Evolutionary conservation across 2,329 filamentous ascomycete genomes (phyloP).

Genomic region (Salinomyces thailandicus): DNA sequence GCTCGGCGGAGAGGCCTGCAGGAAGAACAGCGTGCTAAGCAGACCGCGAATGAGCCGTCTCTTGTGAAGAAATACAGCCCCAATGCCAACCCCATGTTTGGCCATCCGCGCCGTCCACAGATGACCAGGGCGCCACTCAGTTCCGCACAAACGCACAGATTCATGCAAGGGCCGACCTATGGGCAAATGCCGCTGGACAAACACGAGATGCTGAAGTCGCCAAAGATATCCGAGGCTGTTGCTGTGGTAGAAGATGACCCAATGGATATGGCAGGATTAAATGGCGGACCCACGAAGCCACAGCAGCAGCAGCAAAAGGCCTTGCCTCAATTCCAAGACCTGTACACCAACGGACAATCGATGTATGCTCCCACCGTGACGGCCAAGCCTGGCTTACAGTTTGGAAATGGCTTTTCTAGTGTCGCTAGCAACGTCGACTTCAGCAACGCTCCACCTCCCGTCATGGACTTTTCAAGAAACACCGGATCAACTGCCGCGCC

Average conservation of each 20-base stretch:
- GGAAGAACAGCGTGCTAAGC: constrained; percentile 23
- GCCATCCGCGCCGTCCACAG: constrained; percentile 17
- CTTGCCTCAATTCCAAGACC: neutral
- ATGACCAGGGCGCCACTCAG: constrained; percentile 25
- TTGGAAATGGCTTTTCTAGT: constrained; percentile 3
- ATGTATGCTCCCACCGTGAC: neutral
- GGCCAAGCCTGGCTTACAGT: neutral
- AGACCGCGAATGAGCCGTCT: constrained; percentile 8
- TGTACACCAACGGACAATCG: neutral
- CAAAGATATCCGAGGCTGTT: constrained; percentile 13
- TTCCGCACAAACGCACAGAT: constrained; percentile 23
- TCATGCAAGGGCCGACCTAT: constrained; percentile 22
- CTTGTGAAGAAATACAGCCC: constrained; percentile 21
- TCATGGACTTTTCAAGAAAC: constrained; percentile 3
- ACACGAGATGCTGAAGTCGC: constrained; percentile 23
- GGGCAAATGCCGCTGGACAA: constrained; percentile 25
- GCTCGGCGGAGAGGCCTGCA: constrained; percentile 43
- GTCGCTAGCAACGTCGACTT: neutral
- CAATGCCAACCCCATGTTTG: constrained; percentile 26
- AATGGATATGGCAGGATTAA: constrained; percentile 6
- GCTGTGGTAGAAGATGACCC: constrained; percentile 9
- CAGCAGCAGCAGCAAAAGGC: neutral
- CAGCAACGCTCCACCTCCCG: neutral
- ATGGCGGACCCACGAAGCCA: neutral
- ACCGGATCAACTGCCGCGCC: constrained; percentile 1